Conservation (phyloP, 2,329 filamentous ascomycete species). For the Aspergillus alliaceus region DNA sequence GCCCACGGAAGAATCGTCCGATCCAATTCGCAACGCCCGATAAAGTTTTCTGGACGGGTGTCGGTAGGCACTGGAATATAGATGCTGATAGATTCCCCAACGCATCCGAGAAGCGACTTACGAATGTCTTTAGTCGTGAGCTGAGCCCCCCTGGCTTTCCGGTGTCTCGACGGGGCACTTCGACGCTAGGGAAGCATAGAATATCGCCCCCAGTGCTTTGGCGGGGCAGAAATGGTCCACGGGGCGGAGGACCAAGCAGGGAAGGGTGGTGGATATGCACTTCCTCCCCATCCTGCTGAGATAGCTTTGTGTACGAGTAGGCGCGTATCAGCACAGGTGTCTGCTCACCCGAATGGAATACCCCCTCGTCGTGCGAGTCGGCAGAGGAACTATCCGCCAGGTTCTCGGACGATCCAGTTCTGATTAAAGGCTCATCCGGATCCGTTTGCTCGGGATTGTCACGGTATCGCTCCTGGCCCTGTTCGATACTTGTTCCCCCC, state of each 20-base stretch:
- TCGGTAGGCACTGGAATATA: slow-evolving; percentile 53
- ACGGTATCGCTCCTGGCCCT: slow-evolving; percentile 41
- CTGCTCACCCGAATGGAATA: slow-evolving; percentile 40
- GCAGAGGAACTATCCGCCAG: slow-evolving; percentile 8
- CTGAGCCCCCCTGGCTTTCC: slow-evolving; percentile 31
- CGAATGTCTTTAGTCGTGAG: slow-evolving; percentile 27
- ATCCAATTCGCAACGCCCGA: slow-evolving; percentile 42
- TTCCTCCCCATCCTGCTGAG: slow-evolving; percentile 21
- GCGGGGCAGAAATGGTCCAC: slow-evolving; percentile 36
- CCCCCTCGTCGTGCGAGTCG: slow-evolving; percentile 16
- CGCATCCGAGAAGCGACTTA: slow-evolving; percentile 19
- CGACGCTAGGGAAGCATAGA: slow-evolving; percentile 55
- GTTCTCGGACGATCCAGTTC: slow-evolving; percentile 34
- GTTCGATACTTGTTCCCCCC: slow-evolving; percentile 34
- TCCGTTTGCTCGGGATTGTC: slow-evolving; percentile 41
- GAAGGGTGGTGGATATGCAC: slow-evolving; percentile 21
- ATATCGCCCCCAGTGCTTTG: slow-evolving; percentile 55
- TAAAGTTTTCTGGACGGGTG: slow-evolving; percentile 52
- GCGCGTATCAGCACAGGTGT: slow-evolving; percentile 38
- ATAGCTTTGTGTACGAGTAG: slow-evolving; percentile 37
- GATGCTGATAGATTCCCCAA: slow-evolving; percentile 23
- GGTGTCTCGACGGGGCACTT: slow-evolving; percentile 27
- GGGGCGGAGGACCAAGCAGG: slow-evolving; percentile 32
- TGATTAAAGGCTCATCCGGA: slow-evolving; percentile 36
- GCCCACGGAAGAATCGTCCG: slow-evolving; percentile 60